Conservation (phyloP, 495 filamentous ascomycete species). For the Annulohypoxylon stygium region DNA sequence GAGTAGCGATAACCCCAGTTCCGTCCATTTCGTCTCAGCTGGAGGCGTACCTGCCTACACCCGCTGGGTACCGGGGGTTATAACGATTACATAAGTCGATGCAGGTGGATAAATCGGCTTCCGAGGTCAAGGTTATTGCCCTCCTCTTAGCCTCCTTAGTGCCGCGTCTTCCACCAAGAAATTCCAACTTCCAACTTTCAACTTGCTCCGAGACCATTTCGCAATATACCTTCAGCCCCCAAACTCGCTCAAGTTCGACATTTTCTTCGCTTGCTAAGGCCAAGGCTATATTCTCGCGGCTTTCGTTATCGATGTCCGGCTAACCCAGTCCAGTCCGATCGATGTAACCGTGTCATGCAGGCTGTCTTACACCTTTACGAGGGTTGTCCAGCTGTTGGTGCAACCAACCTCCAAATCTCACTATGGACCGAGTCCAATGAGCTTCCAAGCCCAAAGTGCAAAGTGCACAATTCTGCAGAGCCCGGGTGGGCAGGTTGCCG, state of each 20-base stretch:
- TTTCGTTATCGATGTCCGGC: slow-evolving; percentile 9
- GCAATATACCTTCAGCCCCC: slow-evolving; percentile 5
- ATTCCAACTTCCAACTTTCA: neutral
- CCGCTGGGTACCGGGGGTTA: neutral
- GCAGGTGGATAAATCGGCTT: neutral
- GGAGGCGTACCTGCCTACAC: neutral
- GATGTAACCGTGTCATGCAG: slow-evolving; percentile 42
- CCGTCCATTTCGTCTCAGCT: neutral
- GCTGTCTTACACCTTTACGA: slow-evolving; percentile 41
- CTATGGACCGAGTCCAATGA: slow-evolving; percentile 35
- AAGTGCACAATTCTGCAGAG: slow-evolving; percentile 28
- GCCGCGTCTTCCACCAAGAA: neutral
- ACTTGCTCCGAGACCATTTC: neutral
- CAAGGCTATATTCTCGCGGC: slow-evolving; percentile 26
- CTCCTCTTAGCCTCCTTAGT: too few relatives aligned
- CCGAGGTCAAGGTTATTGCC: neutral
- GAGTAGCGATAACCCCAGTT: neutral
- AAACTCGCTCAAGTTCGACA: neutral
- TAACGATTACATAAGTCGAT: neutral
- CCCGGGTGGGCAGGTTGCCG: slow-evolving; percentile 37
- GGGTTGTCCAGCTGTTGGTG: slow-evolving; percentile 27
- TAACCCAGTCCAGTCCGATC: slow-evolving; percentile 22
- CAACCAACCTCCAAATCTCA: slow-evolving; percentile 42
- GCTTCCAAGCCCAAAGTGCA: slow-evolving; percentile 21
- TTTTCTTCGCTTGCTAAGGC: slow-evolving; percentile 28